Evolutionary conservation across 2,329 filamentous ascomycete species (phyloP), one percentile per base, ranked within the genome.

Genomic region (Dothidotthia symphoricarpi): DNA sequence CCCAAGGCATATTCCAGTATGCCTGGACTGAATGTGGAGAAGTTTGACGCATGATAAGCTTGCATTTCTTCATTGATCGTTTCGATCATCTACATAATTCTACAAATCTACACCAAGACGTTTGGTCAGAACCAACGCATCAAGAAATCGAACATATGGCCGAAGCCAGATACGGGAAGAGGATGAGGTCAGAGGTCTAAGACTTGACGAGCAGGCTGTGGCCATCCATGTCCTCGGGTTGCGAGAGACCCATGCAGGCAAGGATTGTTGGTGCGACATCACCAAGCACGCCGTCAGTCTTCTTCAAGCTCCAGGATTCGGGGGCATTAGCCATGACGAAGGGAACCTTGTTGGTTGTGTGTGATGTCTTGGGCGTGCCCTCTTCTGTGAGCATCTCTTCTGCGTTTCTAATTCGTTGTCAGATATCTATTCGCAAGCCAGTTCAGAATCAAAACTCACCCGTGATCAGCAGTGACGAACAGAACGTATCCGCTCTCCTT

Each of bases 311-410:
- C 84, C 86, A 96, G 55, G 87, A 86, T 63, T 86, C 79, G 27
- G 93, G 93, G 7, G 90, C 90, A 67, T 97, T 98, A 66, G 90
- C 88, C 90, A 98, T 95, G 70, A 97, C 81, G 66, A 98, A 91
- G 8, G 93, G 93, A 36, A 98, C 93, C 70, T 93, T 93, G 80
- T 98, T 98, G 53, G 86, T 90, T 30, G 93, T 98, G 77, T 98
- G 93, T 34, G 87, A 91, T 7, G 93, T 98, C 81, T 98, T 98
- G 58, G 93, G 93, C 66, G 88, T 95, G 67, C 90, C 89, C 67
- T 96, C 87, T 56, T 87, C 75, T 65, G 89, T 97, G 71, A 97
- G 85, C 93, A 98, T 98, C 76, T 98, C 93, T 75, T 98, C 93
- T 40, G 93, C 93, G 64, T 98, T 98, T 61, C 77, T 78, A 37